These are phyloP conservation scores for Cyclostephanos invisitatus DNA, from an alignment of 108 stramenopile genomes.

Conservation along the genomic window DNA sequence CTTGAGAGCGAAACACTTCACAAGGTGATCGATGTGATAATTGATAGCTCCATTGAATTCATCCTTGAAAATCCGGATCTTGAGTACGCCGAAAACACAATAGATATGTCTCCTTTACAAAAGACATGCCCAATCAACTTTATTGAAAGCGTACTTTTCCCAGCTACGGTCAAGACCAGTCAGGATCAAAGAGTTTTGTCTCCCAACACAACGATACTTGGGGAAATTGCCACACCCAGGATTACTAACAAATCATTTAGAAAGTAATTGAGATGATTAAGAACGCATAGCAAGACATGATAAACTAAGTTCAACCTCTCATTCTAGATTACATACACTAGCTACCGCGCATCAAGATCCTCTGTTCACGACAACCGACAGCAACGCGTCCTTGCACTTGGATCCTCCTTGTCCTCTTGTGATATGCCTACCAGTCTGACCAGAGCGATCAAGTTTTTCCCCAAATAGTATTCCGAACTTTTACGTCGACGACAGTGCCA, in stretches of 20 bases:
- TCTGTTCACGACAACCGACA: slow-evolving; percentile 45
- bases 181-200: not conserved
- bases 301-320: no score
- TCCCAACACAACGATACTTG: not conserved
- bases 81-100: slow-evolving; percentile 11
- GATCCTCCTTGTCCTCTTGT: slow-evolving; percentile 40
- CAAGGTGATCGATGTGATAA: not conserved
- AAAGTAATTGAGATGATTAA: no score
- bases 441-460: slow-evolving; percentile 24
- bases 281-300: not conserved
- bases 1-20: not conserved
- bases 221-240: not conserved
- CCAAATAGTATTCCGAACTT: slow-evolving; percentile 50
- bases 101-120: slow-evolving; percentile 2
- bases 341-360: not conserved
- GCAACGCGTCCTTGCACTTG: slow-evolving; percentile 46
- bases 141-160: not conserved
- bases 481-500: no score
- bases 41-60: slow-evolving; percentile 5
- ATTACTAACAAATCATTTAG: not conserved
- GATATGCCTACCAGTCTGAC: slow-evolving; percentile 22
- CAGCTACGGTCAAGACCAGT: not conserved
- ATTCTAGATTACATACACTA: no score
- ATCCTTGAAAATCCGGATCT: slow-evolving; percentile 1
- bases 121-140: not conserved